Evolutionary conservation across 495 filamentous ascomycete species (phyloP), one percentile per base, ranked within the genome.

Genomic region (Penicillium goetzii): DNA sequence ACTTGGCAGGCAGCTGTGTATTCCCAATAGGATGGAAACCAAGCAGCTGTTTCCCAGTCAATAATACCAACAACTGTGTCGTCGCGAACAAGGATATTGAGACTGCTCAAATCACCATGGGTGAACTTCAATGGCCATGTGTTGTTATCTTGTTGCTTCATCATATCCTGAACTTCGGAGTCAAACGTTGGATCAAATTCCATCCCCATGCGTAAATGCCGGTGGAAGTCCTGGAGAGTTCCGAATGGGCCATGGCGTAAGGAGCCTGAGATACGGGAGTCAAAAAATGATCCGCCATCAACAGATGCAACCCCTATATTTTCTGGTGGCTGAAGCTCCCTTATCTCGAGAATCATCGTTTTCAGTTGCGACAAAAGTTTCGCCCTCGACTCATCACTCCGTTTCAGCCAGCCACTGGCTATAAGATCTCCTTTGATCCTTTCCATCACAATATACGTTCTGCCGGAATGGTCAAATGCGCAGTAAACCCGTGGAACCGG

Each of bases 11-110:
- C 81, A 23, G 80, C 61, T 5, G 80, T 81, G 49, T 84, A 85
- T 73, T 85, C 83, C 79, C 78, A 84, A 64, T 84, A 84, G 11
- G 69, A 67, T 12, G 80, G 81, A 67, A 74, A 81, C 80, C 81
- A 85, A 34, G 79, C 80, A 56, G 79, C 76, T 26, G 74, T 79
- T 71, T 84, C 81, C 82, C 79, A 83, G 68, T 86, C 80, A 71
- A 85, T 71, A 60, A 85, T 83, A 10, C 78, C 81, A 25, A 80
- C 76, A 52, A 81, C 66, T 34, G 75, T 60, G 65, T 76, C 75
- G 11, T 69, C 76, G 28, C 70, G 70, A 19, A 64, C 70, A 40
- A 81, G 68, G 55, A 81, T 78, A 51, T 81, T 81, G 15, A 79
- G 69, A 45, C 77, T 80, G 66, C 73, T 78, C 1, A 80, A 69